Percentiles rank a stretch among this genome's conserved stretches.
These are phyloP conservation scores for Penicillium sp. DNA, from an alignment of 2,329 filamentous ascomycete species.

Conservation along the genomic window DNA sequence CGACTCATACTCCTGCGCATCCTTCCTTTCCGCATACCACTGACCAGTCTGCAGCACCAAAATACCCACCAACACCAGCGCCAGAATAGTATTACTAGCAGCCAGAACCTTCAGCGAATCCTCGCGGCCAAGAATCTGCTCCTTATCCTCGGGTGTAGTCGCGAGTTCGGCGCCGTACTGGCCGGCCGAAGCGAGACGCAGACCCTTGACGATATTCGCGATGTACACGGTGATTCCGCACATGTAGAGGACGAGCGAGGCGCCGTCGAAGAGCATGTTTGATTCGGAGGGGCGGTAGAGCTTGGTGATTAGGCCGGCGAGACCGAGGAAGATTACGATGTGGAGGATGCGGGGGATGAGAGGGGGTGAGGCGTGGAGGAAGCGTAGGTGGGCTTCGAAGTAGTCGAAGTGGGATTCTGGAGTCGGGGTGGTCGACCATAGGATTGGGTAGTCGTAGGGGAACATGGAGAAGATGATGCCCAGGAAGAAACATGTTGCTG, in stretches of 20 bases:
- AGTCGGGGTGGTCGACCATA: slow-evolving; percentile 52
- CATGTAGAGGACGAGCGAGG: slow-evolving; percentile 73
- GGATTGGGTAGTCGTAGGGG: slow-evolving; percentile 73
- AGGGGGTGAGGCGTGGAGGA: slow-evolving; percentile 88
- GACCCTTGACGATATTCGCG: slow-evolving; percentile 93
- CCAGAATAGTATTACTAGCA: slow-evolving; percentile 95
- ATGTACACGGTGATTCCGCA: slow-evolving; percentile 92
- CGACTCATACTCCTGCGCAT: slow-evolving; percentile 76
- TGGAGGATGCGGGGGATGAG: slow-evolving; percentile 92
- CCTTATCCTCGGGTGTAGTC: slow-evolving; percentile 56
- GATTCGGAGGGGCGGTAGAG: slow-evolving; percentile 92
- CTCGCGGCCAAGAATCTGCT: slow-evolving; percentile 77
- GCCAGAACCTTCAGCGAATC: slow-evolving; percentile 89
- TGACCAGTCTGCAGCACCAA: slow-evolving; percentile 93
- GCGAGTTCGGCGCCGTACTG: slow-evolving; percentile 63
- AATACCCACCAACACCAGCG: slow-evolving; percentile 88
- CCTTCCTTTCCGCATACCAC: slow-evolving; percentile 97
- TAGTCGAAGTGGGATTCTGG: slow-evolving; percentile 74
- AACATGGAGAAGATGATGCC: slow-evolving; percentile 96
- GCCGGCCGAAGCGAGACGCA: slow-evolving; percentile 79
- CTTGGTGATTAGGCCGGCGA: slow-evolving; percentile 89
- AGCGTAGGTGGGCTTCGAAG: slow-evolving; percentile 86
- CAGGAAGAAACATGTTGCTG: slow-evolving; percentile 94
- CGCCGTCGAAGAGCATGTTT: slow-evolving; percentile 92
- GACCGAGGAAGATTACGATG: slow-evolving; percentile 87